Evolutionary conservation across 163 green algal genomes (phyloP).

Genomic region (Picocystis sp.): DNA sequence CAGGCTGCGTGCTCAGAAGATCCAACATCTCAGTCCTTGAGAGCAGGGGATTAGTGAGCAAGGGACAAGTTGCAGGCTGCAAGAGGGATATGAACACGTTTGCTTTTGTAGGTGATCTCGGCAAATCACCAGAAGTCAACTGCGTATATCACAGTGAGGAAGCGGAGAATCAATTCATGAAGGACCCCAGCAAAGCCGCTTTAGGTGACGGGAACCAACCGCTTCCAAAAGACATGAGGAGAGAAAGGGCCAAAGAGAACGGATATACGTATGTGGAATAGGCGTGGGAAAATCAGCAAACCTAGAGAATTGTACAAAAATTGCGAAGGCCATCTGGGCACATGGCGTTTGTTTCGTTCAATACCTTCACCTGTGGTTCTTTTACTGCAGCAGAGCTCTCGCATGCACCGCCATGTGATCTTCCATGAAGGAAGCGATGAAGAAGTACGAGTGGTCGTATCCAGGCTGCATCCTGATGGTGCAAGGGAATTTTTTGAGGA

Average conservation of each 20-base stretch:
- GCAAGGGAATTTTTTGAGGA: slow-evolving; percentile 8
- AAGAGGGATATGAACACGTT: slow-evolving; percentile 98
- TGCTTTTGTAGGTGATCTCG: slow-evolving; percentile 81
- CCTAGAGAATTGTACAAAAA: too few relatives aligned
- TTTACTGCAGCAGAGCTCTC: slow-evolving; percentile 19
- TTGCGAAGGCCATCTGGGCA: too few relatives aligned
- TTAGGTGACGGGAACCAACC: slow-evolving; percentile 29
- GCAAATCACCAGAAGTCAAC: slow-evolving; percentile 33
- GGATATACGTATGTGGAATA: too few relatives aligned
- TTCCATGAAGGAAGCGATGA: slow-evolving; percentile 75
- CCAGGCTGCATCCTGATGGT: slow-evolving; percentile 40
- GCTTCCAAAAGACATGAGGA: not conserved
- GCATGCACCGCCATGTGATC: slow-evolving; percentile 75
- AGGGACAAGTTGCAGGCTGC: slow-evolving; percentile 61
- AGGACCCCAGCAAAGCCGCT: slow-evolving; percentile 35
- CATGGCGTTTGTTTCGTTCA: too few relatives aligned
- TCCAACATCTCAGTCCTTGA: slow-evolving; percentile 86
- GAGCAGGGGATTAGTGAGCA: slow-evolving; percentile 53
- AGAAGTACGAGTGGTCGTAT: slow-evolving; percentile 89
- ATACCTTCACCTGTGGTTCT: not conserved
- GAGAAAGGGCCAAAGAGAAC: not conserved
- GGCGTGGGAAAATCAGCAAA: too few relatives aligned
- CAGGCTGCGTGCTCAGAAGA: slow-evolving; percentile 79
- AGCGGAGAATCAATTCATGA: slow-evolving; percentile 88
- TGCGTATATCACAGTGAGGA: slow-evolving; percentile 97